Base-by-base conservation (phyloP, 2,329 filamentous ascomycete genomes). In the Aspergillus brasiliensis region DNA sequence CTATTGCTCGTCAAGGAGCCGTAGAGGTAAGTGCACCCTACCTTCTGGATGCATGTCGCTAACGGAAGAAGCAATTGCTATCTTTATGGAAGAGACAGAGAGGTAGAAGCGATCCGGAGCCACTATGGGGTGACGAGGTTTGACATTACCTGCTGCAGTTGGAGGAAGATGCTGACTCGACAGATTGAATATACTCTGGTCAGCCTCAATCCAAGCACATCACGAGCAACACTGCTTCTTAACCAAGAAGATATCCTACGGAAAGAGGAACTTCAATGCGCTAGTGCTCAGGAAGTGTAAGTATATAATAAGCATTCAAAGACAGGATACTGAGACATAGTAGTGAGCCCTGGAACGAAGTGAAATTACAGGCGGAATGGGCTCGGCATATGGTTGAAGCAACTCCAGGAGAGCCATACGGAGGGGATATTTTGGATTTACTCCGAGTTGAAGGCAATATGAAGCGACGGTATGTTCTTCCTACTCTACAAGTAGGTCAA, bases 341-440 rank as follows among this genome's bases (percentile, higher is more conserved):
- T 23, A 53, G 51, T 40, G n/a, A 54, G 19, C 23, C 51, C 6
- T 54, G 51, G 51, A 54, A 44, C 15, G 37, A 40, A 21, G 37
- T 54, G 8, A 15, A 21, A 5, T 53, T 67, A 8, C 63, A 65
- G 38, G 54, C 56, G 34, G 65, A 67, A 56, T 59, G 62, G 55
- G 51, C 48, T 5, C 56, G 52, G 5, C 65, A 64, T 47, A 57
- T 60, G 8, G 27, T 67, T 2, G 65, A 67, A 25, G 56, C 63
- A 1, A 66, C 62, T 8, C 65, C 65, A 15, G 57, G 51, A 7
- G 61, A 66, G 28, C 65, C 63, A 51, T 66, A 65, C 13, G 56
- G 54, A 3, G 63, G 52, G 4, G 48, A 38, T 3, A 57, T 53
- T 13, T 37, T 38, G 21, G 64, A 64, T 27, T 42, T 65, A 2